Percentiles rank a stretch among this genome's conserved stretches.
phyloP scores from a whole-genome alignment of 768 basidiomycete genomes.

The Podaxis sp. region DNA sequence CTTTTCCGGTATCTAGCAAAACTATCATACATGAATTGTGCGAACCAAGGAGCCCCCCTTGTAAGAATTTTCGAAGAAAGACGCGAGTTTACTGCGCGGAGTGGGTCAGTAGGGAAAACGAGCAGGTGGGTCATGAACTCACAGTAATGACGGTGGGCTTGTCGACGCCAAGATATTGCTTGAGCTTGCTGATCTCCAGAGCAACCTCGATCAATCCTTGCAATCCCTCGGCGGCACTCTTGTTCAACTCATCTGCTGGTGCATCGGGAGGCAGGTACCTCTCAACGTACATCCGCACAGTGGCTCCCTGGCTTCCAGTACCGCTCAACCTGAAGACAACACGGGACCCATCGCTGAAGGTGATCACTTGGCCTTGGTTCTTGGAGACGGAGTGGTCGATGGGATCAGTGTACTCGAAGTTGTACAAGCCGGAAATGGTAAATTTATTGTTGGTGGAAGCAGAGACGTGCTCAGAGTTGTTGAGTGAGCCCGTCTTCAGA shows the following conservation, averaged over 20 bases:
- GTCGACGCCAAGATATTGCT: slow-evolving; percentile 81
- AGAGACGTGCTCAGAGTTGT: slow-evolving; percentile 65
- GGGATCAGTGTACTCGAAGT: slow-evolving; percentile 98
- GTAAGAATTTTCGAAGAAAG: background rate
- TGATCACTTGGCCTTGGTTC: slow-evolving; percentile 95
- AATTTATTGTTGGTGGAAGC: slow-evolving; percentile 68
- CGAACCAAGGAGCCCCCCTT: background rate
- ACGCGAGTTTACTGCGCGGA: background rate
- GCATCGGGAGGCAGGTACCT: slow-evolving; percentile 76
- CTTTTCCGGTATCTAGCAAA: background rate
- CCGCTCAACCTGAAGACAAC: slow-evolving; percentile 96
- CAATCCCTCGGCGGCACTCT: slow-evolving; percentile 84
- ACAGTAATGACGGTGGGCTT: slow-evolving; percentile 97
- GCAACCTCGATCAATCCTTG: slow-evolving; percentile 97
- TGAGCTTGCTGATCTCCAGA: slow-evolving; percentile 78
- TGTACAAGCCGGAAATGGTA: slow-evolving; percentile 71
- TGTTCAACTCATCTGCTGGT: slow-evolving; percentile 65
- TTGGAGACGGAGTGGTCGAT: slow-evolving; percentile 91
- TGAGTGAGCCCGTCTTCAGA: slow-evolving; percentile 66
- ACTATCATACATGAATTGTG: background rate
- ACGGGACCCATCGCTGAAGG: slow-evolving; percentile 87
- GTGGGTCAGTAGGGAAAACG: background rate
- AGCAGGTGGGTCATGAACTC: slow-evolving; percentile 25
- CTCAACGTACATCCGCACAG: slow-evolving; percentile 95
- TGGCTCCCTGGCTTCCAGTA: slow-evolving; percentile 95